Base-by-base conservation (phyloP, 2,329 filamentous ascomycete species). In the Hypocrella siamensis region DNA sequence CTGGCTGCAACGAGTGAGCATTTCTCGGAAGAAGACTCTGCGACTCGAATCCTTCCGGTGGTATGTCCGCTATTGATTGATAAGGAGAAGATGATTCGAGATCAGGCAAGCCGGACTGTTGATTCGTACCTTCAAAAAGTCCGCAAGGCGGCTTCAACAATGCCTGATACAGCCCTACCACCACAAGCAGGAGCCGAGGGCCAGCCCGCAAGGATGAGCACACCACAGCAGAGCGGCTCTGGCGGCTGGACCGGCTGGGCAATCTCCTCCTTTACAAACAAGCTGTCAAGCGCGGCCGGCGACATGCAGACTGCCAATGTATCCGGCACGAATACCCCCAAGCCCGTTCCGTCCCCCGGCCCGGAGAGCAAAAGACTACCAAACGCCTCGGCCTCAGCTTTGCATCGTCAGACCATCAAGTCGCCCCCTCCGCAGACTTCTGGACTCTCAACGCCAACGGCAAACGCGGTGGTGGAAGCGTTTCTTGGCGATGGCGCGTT, bases 261-360 rank as follows among this genome's bases (percentile, higher is more conserved):
- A 2, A 94, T 98, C 33, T 96, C 90, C 0, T 94, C 85, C 2
- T 98, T 98, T 50, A 96, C 90, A 2, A 96, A 96, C 56, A 94
- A 93, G 46, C 53, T 96, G 10, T 77, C 83, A 2, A 59, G 80
- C 1, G 85, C 84, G 0, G 79, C 79, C 7, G 90, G 90, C 14
- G 80, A 94, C 35, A 98, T 98, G 40, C 67, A 88, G 47, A 59
- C 65, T 14, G 55, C 62, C 32, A 65, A 65, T 37, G 58, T 58
- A 19, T 51, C 56, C 3, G 46, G 60, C 3, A 46, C 56, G 1
- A 47, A 59, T 10, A 55, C 65, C 15, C 55, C 56, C 11, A 59
- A 60, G 17, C 48, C 56, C 3, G 42, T 47, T 1, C 50, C 56
- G 10, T 54, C 60, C 21, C 64, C 60, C 19, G 54, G 51, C 19